These are phyloP conservation scores for Begonia peltatifolia DNA, from an alignment of 306 rosid genomes.

Conservation along the genomic window DNA sequence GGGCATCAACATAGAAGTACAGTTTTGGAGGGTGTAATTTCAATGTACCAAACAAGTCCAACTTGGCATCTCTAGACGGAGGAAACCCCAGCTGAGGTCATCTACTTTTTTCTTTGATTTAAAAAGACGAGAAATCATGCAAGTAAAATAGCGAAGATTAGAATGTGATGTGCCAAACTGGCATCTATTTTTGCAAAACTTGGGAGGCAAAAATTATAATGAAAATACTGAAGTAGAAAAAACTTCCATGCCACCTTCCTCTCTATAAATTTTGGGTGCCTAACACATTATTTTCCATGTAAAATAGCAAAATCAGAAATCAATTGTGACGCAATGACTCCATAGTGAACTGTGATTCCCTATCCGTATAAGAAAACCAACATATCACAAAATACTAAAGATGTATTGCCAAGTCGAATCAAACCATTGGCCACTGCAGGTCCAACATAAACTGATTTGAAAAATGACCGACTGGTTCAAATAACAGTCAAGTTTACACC, in stretches of 20 bases:
- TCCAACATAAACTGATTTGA: too few species aligned
- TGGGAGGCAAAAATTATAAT: background rate
- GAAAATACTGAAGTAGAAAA: too few species aligned
- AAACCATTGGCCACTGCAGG: too few species aligned
- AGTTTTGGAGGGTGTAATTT: slow-evolving; percentile 2
- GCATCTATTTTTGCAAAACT: slow-evolving; percentile 4
- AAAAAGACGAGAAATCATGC: slow-evolving; percentile 5
- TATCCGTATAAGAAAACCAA: too few species aligned
- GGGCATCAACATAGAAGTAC: slow-evolving; percentile 4
- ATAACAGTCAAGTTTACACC: too few species aligned
- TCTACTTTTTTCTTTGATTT: slow-evolving; percentile 2
- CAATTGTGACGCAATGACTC: background rate
- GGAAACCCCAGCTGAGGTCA: background rate
- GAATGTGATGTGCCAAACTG: slow-evolving; percentile 10
- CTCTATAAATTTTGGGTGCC: background rate
- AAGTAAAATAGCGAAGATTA: slow-evolving; percentile 2
- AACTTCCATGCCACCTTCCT: too few species aligned
- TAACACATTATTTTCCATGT: slow-evolving; percentile 2
- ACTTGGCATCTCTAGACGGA: slow-evolving; percentile 7
- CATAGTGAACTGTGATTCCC: too few species aligned
- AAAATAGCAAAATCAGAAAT: background rate
- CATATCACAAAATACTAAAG: too few species aligned
- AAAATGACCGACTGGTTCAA: too few species aligned
- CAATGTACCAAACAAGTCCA: slow-evolving; percentile 6
- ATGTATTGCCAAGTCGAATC: too few species aligned